phyloP scores from a whole-genome alignment of 768 basidiomycete species.

The Kondoa malvinella region DNA sequence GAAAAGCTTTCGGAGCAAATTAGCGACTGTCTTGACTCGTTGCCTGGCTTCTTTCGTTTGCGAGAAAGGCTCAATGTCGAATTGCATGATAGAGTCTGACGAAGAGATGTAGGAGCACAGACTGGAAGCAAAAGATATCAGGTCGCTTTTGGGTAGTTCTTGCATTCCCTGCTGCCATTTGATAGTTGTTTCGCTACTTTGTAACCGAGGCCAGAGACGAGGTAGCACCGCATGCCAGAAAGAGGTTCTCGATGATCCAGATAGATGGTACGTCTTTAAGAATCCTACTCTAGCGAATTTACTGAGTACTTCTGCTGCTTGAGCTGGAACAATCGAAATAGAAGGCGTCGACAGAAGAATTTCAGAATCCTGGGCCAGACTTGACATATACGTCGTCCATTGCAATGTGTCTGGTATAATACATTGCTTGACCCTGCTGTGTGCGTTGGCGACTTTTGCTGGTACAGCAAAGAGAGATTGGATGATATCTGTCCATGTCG shows the following conservation, averaged over 20 bases:
- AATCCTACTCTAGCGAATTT: background rate
- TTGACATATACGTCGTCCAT: conserved; percentile 8
- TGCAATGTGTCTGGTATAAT: background rate
- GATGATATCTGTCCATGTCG: background rate
- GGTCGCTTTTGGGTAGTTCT: background rate
- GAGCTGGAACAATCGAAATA: background rate
- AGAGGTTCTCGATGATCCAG: background rate
- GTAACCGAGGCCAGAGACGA: background rate
- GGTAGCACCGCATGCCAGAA: background rate
- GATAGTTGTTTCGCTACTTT: background rate
- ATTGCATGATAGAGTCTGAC: background rate
- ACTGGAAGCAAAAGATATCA: background rate
- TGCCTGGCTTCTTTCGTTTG: background rate
- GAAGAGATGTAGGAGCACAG: conserved; percentile 1
- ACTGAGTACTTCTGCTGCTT: background rate
- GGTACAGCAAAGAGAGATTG: conserved; percentile 8
- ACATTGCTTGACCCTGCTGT: background rate
- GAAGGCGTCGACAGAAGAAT: background rate
- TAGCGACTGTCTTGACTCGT: background rate
- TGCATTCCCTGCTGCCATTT: background rate
- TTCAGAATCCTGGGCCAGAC: background rate
- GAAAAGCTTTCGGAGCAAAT: background rate
- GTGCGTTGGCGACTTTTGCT: conserved; percentile 10
- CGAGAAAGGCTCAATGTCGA: background rate
- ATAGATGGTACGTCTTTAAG: background rate